Percentiles rank a stretch among this genome's conserved stretches.
Evolutionary conservation across 371 early-diverging fungal genomes (phyloP).

Genomic region (Rhizomucor miehei): DNA sequence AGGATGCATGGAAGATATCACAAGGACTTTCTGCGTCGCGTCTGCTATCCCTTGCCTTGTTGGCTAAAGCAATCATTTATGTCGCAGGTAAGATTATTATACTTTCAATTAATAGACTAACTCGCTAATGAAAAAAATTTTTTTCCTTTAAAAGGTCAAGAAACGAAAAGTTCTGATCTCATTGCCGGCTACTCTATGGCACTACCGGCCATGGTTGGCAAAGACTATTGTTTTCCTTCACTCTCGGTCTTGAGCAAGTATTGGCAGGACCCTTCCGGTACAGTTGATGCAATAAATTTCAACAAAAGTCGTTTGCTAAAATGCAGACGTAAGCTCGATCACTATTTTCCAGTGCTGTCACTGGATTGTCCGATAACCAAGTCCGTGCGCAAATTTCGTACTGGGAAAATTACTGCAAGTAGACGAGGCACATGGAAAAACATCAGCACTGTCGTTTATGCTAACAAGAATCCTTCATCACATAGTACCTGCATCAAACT

Average conservation of each 20-base stretch:
- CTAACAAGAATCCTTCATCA: too few species aligned
- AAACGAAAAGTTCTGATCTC: conserved; percentile 43
- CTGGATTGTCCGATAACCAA: conserved; percentile 44
- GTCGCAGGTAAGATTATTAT: conserved; percentile 23
- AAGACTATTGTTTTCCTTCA: conserved; percentile 61
- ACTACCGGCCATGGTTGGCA: conserved; percentile 54
- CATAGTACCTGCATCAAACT: conserved; percentile 60
- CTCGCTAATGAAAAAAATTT: too few species aligned
- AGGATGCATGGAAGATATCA: conserved; percentile 58
- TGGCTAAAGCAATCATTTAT: conserved; percentile 49
- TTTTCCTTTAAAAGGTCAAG: conserved; percentile 25
- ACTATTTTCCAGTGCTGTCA: conserved; percentile 42
- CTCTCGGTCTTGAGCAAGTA: conserved; percentile 76
- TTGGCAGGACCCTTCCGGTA: conserved; percentile 84
- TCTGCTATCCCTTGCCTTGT: conserved; percentile 54
- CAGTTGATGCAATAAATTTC: too few species aligned
- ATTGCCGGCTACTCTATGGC: conserved; percentile 50
- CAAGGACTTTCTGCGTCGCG: conserved; percentile 60
- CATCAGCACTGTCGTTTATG: background rate
- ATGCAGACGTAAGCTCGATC: conserved; percentile 26
- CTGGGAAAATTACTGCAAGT: conserved; percentile 61
- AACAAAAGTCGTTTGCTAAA: background rate
- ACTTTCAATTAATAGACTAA: too few species aligned
- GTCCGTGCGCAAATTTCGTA: conserved; percentile 54
- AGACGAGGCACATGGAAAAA: background rate